Base-by-base conservation (phyloP, 1,139 yeast species). In the Zhuliangozyma parablackwelliae region DNA sequence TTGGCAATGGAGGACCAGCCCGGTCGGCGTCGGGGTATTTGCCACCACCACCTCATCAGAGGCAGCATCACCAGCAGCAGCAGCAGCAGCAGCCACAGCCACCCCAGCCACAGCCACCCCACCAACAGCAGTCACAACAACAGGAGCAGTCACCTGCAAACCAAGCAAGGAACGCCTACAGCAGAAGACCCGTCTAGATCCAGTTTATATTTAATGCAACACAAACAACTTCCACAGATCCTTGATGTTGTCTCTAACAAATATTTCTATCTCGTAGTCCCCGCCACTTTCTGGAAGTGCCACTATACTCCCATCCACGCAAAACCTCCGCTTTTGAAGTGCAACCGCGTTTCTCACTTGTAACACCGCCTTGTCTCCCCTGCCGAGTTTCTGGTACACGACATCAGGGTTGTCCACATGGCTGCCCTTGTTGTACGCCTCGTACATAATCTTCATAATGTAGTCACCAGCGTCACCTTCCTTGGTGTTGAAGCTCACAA, bases 381-480 rank as follows among this genome's bases (percentile, higher is more conserved):
- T 35, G 0, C 41, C 38, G 3, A 78, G 41, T 26, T 64, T 47
- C 26, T 57, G 45, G 47, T 82, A 82, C 6, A 54, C 49, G 1
- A 78, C 81, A 13, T 63, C 56, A 1, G 55, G 49, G 38, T 76
- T 72, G 0, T 57, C 34, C 1, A 81, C 53, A 50, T 82, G 90
- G 2, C 56, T 56, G 2, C 87, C 87, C 6, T 69, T 50, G 34
- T 74, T 61, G 53, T 86, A 86, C 1, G 76, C 87, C 43, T 71
- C 59, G 41, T 58, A 60, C 77, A 88, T 77, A 12, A 84, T 63
- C 9, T 70, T 69, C 69, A 80, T 61, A 13, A 86, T 69, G 43
- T 65, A 60, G 10, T 55, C 55, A 1, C 42, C 34, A 11, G 39
- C 32, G 9, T 23, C 24, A 3, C 24, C 24, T 6, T 46, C 48